Base-by-base conservation (phyloP, 345 rosid species). In the Litchi chinensis region DNA sequence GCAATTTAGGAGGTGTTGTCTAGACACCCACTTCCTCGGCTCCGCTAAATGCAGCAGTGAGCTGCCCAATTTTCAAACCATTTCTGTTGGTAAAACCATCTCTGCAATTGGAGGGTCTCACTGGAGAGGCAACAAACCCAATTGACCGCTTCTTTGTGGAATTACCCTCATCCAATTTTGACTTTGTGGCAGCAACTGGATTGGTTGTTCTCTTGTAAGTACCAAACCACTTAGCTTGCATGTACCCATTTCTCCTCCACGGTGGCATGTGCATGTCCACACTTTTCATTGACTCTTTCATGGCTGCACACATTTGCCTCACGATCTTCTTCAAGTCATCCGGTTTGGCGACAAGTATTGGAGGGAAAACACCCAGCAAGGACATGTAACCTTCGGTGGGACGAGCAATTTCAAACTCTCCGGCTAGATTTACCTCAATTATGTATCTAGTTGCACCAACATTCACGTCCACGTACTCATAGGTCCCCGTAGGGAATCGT, bases 221-320 rank as follows among this genome's bases (percentile, higher is more conserved):
- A 46, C 90, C 86, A 28, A 88, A 88, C 98, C 99, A 94, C 79
- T 94, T 96, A 19, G 90, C 90, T 76, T 90, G 93, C 97, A 94
- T 83, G 78, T 90, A 94, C 19, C 90, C 85, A 13, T 87, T 86
- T 71, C 89, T 90, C 81, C 98, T 90, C 99, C 99, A 96, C 0
- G 99, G 99, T 0, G 98, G 93, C 68, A 92, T 77, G 8, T 72
- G 76, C 87, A 94, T 66, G 39, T 71, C 84, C 4, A 63, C 79
- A 63, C 80, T 79, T 63, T 82, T 89, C 93, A 96, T 86, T 10
- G 98, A 91, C 74, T 75, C 77, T 64, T 86, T 84, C 1, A 88
- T 82, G 7, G 88, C 94, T 11, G 52, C 82, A 82, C 94, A 90
- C 95, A 96, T 91, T 19, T 91, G 68, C 78, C 88, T 90, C 80